phyloP scores from a whole-genome alignment of 2,329 filamentous ascomycete genomes.

The Diaporthe citriasiana region DNA sequence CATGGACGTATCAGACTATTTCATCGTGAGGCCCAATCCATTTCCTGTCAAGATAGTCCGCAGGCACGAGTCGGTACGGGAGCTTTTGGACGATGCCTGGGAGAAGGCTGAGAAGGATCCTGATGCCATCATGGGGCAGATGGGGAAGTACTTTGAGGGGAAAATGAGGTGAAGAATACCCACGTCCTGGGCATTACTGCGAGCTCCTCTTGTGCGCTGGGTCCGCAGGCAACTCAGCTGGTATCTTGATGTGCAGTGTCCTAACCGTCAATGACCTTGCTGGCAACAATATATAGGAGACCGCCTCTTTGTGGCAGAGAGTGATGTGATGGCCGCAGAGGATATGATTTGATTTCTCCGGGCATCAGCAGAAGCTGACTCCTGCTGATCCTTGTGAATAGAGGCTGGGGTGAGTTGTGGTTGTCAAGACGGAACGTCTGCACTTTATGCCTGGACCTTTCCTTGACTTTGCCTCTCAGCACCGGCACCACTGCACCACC shows the following conservation, averaged over 20 bases:
- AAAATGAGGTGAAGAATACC: background rate
- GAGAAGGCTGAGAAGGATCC: slow-evolving; percentile 17
- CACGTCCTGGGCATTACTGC: background rate
- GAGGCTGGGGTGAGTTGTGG: too few species aligned
- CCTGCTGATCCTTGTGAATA: too few species aligned
- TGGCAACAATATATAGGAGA: too few species aligned
- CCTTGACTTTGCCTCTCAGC: background rate
- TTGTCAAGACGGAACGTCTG: too few species aligned
- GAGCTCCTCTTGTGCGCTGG: background rate
- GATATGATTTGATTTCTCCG: too few species aligned
- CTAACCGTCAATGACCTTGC: too few species aligned
- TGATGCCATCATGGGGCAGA: slow-evolving; percentile 2
- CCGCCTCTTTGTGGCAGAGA: too few species aligned
- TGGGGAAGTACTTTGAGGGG: background rate
- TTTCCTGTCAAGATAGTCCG: background rate
- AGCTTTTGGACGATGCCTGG: background rate
- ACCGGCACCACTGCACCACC: background rate
- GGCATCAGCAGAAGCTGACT: too few species aligned
- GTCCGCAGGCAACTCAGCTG: background rate
- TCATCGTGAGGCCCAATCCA: slow-evolving; percentile 23
- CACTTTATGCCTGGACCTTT: background rate
- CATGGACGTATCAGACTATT: slow-evolving; percentile 3
- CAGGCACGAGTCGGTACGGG: background rate
- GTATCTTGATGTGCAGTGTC: too few species aligned
- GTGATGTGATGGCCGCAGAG: too few species aligned